Evolutionary conservation across 306 rosid genomes (phyloP).

Genomic region (Castanea sativa): DNA sequence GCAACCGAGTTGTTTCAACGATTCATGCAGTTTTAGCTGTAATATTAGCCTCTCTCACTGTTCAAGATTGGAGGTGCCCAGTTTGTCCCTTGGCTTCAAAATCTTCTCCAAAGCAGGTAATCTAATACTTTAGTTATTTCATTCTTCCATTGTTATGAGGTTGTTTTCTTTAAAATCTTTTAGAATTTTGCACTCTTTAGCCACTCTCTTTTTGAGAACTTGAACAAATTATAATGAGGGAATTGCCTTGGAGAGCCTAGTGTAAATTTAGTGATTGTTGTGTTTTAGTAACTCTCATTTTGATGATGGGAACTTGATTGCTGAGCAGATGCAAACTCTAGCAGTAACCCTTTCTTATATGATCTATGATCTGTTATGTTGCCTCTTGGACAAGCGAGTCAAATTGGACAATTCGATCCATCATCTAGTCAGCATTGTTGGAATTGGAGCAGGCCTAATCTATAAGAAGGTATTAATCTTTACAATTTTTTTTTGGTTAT

Average conservation of each 20-base stretch:
- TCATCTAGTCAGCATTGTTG: slow-evolving; percentile 78
- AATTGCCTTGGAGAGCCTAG: not conserved
- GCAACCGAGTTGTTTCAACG: slow-evolving; percentile 67
- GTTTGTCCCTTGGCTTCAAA: slow-evolving; percentile 54
- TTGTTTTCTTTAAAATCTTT: not conserved
- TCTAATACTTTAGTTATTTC: slow-evolving; percentile 25
- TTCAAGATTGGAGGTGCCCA: slow-evolving; percentile 75
- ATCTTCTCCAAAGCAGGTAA: slow-evolving; percentile 63
- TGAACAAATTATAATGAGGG: too few species aligned
- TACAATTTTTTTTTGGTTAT: not conserved
- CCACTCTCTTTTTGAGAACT: not conserved
- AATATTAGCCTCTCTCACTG: slow-evolving; percentile 56
- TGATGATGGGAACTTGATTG: slow-evolving; percentile 9
- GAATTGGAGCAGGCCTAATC: slow-evolving; percentile 61
- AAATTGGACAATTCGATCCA: slow-evolving; percentile 63
- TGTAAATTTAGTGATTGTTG: too few species aligned
- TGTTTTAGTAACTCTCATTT: not conserved
- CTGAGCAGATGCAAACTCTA: slow-evolving; percentile 56
- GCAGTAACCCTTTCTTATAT: slow-evolving; percentile 68
- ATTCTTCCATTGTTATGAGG: too few species aligned
- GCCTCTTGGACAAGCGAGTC: slow-evolving; percentile 55
- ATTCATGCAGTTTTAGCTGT: slow-evolving; percentile 70
- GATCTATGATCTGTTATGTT: slow-evolving; percentile 69
- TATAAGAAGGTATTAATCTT: slow-evolving; percentile 59
- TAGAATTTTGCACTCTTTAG: not conserved